Percentiles rank a stretch among this genome's conserved stretches.
phyloP scores from a whole-genome alignment of 495 filamentous ascomycete genomes.

The Podospora pseudocomata region DNA sequence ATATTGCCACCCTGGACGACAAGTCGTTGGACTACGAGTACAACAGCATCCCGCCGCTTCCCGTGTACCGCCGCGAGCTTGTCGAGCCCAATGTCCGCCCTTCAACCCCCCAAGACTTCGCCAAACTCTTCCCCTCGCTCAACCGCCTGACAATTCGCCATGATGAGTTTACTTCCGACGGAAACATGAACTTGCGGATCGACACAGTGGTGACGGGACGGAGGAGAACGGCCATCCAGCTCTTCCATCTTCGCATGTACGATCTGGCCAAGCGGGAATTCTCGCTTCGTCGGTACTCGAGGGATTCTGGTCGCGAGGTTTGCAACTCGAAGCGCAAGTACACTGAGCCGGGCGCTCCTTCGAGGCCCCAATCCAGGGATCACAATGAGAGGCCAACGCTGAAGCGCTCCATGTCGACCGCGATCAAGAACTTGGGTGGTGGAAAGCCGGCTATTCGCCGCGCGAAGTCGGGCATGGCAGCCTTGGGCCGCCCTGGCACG shows the following conservation, averaged over 20 bases:
- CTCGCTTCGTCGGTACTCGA: slow-evolving; percentile 86
- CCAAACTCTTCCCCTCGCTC: slow-evolving; percentile 79
- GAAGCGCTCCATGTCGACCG: slow-evolving; percentile 70
- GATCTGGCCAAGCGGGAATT: slow-evolving; percentile 83
- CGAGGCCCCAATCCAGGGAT: slow-evolving; percentile 17
- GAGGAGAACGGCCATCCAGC: slow-evolving; percentile 63
- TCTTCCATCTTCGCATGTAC: slow-evolving; percentile 96
- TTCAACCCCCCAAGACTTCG: slow-evolving; percentile 80
- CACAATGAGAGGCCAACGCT: slow-evolving; percentile 40
- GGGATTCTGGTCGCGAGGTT: slow-evolving; percentile 89
- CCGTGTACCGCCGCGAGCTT: slow-evolving; percentile 57
- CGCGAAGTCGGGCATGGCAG: slow-evolving; percentile 37
- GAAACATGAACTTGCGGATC: slow-evolving; percentile 95
- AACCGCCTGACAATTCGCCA: slow-evolving; percentile 79
- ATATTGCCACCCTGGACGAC: slow-evolving; percentile 57
- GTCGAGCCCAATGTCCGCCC: slow-evolving; percentile 61
- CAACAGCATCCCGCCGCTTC: slow-evolving; percentile 47
- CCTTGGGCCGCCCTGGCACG: slow-evolving; percentile 43
- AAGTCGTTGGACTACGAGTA: slow-evolving; percentile 39
- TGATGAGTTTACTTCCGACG: slow-evolving; percentile 86
- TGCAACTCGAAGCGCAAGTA: slow-evolving; percentile 80
- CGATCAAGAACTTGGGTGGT: slow-evolving; percentile 61
- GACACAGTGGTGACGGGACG: slow-evolving; percentile 69
- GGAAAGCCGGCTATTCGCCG: slow-evolving; percentile 54
- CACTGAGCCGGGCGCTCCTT: slow-evolving; percentile 42